Evolutionary conservation across 257 asterid species (phyloP), one percentile per base, ranked within the genome.

Genomic region (Mentha longifolia): DNA sequence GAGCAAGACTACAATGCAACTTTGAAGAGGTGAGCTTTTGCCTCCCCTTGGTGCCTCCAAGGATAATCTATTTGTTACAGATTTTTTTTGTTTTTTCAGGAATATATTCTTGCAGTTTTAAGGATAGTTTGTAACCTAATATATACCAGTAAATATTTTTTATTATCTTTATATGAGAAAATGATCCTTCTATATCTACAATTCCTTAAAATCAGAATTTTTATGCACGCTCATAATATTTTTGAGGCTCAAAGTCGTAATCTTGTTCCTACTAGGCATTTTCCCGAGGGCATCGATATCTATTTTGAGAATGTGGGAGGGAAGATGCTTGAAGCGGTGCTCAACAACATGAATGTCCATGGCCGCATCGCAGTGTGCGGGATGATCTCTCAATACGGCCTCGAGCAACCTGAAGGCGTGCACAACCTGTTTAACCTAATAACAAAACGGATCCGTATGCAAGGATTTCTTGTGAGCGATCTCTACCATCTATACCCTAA

Each of bases 301-400:
- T 83, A 83, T 61, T 83, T 83, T 5, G 84, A 82, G 30, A 82
- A 82, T 2, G 84, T 82, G 3, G 86, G 86, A 11, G 86, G 86
- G 57, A 74, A 77, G 72, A 83, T 74, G 78, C 74, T 83, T 0
- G 83, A 83, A 30, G 87, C 85, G 1, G 87, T 79, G 61, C 82
- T 83, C 25, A 66, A 67, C 25, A 83, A 83, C 74, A 79, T 79
- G 83, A 67, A 30, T 2, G 3, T 43, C 47, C 68, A 33, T 7
- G 84, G 86, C 4, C 74, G 86, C 16, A 65, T 82, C 10, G 78
- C 74, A 1, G 82, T 63, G 2, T 77, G 85, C 60, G 87, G 81
- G 37, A 77, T 80, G 82, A 78, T 84, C 71, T 84, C 85, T 33
- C 88, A 84, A 9, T 84, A 84, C 70, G 77, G 82, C 39, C 78